A percentile compares a stretch with the other conserved stretches of the same genome.
Conservation (phyloP, 495 filamentous ascomycete species). For the Extremus antarcticus region DNA sequence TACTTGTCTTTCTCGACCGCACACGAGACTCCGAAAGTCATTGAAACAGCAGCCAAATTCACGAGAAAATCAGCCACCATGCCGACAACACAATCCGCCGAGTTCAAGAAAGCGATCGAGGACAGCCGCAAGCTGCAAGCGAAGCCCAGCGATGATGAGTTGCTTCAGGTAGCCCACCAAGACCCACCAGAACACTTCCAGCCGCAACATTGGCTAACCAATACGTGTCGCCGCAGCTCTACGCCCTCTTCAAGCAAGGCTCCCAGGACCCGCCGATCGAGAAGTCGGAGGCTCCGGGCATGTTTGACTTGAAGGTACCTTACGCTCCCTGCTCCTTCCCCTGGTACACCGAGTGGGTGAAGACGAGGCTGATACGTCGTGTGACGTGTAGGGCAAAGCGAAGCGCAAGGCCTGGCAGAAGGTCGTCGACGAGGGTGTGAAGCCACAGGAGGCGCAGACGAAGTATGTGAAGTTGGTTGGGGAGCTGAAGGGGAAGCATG, state of each 20-base stretch:
- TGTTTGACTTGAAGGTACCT: constrained; percentile 45
- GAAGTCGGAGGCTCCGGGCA: constrained; percentile 36
- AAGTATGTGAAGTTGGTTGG: constrained; percentile 65
- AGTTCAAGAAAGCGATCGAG: constrained; percentile 50
- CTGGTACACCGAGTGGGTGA: neutral
- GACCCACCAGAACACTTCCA: constrained; percentile 8
- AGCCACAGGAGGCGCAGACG: constrained; percentile 53
- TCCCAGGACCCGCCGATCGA: constrained; percentile 36
- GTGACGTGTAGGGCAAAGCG: constrained; percentile 51
- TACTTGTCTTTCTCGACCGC: neutral
- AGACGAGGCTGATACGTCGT: neutral
- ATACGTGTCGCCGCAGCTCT: constrained; percentile 34
- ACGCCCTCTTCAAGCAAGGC: constrained; percentile 49
- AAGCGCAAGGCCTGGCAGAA: constrained; percentile 69
- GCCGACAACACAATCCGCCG: constrained; percentile 32
- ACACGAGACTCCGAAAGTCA: neutral
- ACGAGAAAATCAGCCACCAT: constrained; percentile 12
- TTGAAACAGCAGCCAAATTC: no score
- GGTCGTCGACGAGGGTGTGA: constrained; percentile 46
- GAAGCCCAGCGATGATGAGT: constrained; percentile 41
- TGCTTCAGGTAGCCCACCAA: constrained; percentile 52
- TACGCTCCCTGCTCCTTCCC: neutral
- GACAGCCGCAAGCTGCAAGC: constrained; percentile 51
- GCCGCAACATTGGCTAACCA: neutral
- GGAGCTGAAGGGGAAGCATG: constrained; percentile 55